Evolutionary conservation across 305 asterid genomes (phyloP).

Genomic region (Solanum chacoense): DNA sequence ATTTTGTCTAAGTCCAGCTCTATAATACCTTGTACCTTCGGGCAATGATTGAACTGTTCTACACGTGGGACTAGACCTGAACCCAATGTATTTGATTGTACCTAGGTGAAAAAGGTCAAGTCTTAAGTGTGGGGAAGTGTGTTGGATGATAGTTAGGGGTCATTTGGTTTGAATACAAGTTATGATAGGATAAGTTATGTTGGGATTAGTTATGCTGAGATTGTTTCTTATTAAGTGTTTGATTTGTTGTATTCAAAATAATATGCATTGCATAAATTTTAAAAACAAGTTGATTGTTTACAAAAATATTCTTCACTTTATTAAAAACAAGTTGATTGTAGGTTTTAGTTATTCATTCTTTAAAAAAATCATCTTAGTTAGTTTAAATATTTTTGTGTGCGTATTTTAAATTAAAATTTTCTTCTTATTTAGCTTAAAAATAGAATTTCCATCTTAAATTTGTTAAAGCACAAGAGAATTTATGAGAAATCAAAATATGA

Average conservation of each 20-base stretch:
- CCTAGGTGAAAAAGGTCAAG: not conserved
- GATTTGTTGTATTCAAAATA: not conserved
- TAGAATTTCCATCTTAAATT: not conserved
- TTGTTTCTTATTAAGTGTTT: no score
- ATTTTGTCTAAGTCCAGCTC: not conserved
- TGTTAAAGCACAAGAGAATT: not conserved
- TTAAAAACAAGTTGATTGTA: not conserved
- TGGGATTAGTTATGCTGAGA: not conserved
- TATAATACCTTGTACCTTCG: not conserved
- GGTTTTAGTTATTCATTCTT: not conserved
- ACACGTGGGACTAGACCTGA: not conserved
- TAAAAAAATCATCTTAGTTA: not conserved
- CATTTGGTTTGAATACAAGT: not conserved
- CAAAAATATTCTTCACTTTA: not conserved
- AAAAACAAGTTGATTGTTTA: not conserved
- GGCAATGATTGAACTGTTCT: not conserved
- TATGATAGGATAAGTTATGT: not conserved
- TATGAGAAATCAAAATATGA: not conserved
- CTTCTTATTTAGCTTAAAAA: not conserved
- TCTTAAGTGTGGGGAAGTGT: not conserved
- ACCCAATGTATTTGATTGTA: not conserved
- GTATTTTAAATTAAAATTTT: not conserved
- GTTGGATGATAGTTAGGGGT: not conserved
- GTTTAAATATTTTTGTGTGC: not conserved
- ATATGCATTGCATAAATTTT: no score